These are phyloP conservation scores for Pseudocohnilembus persalinus DNA, from an alignment of 169 alveolate genomes.

Conservation along the genomic window DNA sequence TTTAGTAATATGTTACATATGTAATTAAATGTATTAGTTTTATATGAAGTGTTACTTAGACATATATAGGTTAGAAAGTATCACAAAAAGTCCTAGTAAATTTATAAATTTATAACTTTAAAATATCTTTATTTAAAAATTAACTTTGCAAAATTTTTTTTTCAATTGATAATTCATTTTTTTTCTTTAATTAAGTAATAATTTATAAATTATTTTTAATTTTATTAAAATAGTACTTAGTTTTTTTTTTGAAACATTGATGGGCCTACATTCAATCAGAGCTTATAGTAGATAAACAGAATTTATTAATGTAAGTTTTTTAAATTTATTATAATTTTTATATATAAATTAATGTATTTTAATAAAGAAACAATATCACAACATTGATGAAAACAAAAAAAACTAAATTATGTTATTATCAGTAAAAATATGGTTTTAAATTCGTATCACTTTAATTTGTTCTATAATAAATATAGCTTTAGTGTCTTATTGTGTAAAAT, in stretches of 20 bases:
- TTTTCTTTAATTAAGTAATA: too few species aligned
- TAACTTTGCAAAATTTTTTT: too few species aligned
- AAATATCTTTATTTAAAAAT: too few species aligned
- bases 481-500: conserved; percentile 15
- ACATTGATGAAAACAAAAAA: conserved; percentile 39
- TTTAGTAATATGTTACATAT: neutral
- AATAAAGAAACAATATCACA: conserved; percentile 5
- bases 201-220: too few species aligned
- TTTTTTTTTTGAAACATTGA: conserved; percentile 70
- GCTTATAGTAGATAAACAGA: conserved; percentile 49
- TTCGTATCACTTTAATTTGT: conserved; percentile 10
- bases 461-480: conserved; percentile 33
- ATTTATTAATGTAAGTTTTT: neutral
- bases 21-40: conserved; percentile 7
- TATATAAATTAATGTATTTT: too few species aligned
- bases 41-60: conserved; percentile 55
- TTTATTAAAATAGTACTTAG: too few species aligned
- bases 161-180: too few species aligned
- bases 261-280: conserved; percentile 71
- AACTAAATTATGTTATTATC: conserved; percentile 16
- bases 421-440: conserved; percentile 24
- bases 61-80: conserved; percentile 54
- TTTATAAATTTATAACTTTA: too few species aligned
- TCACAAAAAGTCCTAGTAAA: conserved; percentile 62
- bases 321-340: too few species aligned